phyloP scores from a whole-genome alignment of 192 early-diverging fungal species.

The Linnemannia zychae region DNA sequence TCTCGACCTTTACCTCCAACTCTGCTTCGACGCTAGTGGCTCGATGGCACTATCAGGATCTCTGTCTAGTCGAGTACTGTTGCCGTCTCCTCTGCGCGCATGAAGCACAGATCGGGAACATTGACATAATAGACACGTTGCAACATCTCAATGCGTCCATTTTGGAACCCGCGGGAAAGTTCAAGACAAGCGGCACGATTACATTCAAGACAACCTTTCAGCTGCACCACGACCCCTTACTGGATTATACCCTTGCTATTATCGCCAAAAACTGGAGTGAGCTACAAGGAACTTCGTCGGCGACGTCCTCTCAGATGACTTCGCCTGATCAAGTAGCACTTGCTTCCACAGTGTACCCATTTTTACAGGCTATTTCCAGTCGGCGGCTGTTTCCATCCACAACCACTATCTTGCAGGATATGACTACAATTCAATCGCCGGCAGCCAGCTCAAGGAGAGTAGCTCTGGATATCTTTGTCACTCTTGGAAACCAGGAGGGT shows the following conservation, averaged over 20 bases:
- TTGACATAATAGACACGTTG: conserved; percentile 21
- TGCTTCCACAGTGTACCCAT: conserved; percentile 28
- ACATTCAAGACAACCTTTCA: conserved; percentile 30
- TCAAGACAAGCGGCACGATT: background rate
- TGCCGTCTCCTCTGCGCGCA: conserved; percentile 24
- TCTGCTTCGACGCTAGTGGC: background rate
- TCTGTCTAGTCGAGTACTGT: conserved; percentile 40
- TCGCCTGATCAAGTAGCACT: conserved; percentile 24
- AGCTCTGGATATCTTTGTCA: conserved; percentile 23
- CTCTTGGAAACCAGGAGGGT: conserved; percentile 4
- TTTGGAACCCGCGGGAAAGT: background rate
- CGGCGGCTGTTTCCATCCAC: conserved; percentile 38
- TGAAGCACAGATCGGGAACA: conserved; percentile 15
- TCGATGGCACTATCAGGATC: conserved; percentile 36
- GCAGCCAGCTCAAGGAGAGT: conserved; percentile 10
- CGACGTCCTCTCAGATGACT: background rate
- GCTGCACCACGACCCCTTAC: conserved; percentile 25
- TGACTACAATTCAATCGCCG: background rate
- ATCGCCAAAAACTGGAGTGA: conserved; percentile 30
- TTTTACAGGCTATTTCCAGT: conserved; percentile 19
- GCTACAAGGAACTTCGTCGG: background rate
- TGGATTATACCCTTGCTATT: conserved; percentile 37
- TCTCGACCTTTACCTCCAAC: background rate
- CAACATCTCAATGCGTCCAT: conserved; percentile 25
- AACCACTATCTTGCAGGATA: conserved; percentile 12